Evolutionary conservation across 345 rosid species (phyloP).

Genomic region (Cardamine chenopodiifolia): DNA sequence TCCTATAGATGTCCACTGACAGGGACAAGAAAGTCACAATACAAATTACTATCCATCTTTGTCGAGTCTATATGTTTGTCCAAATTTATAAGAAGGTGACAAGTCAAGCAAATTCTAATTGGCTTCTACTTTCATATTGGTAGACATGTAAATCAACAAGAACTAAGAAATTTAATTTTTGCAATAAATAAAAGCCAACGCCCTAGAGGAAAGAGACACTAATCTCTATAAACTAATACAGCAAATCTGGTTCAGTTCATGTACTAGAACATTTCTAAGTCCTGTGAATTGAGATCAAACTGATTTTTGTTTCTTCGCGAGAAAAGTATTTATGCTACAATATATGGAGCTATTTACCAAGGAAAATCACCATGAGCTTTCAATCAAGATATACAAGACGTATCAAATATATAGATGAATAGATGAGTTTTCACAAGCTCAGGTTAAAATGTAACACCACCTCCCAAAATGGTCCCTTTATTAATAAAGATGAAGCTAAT

Average conservation of each 20-base stretch:
- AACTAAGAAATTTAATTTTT: background rate
- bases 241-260: background rate
- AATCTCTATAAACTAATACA: background rate
- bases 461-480: background rate
- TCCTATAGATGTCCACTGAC: background rate
- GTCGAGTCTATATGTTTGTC: background rate
- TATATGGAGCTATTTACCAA: background rate
- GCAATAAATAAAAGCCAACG: background rate
- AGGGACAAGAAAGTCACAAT: background rate
- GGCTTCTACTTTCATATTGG: background rate
- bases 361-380: background rate
- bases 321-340: background rate
- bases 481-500: background rate
- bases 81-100: background rate
- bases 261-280: background rate
- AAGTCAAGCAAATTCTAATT: background rate
- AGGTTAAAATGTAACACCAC: background rate
- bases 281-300: background rate
- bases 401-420: background rate
- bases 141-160: background rate
- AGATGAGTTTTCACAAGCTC: background rate
- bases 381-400: background rate
- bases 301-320: background rate
- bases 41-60: conserved; percentile 3
- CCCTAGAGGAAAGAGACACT: background rate